Base-by-base conservation (phyloP, 2,329 filamentous ascomycete genomes). In the Colletotrichum sp. region DNA sequence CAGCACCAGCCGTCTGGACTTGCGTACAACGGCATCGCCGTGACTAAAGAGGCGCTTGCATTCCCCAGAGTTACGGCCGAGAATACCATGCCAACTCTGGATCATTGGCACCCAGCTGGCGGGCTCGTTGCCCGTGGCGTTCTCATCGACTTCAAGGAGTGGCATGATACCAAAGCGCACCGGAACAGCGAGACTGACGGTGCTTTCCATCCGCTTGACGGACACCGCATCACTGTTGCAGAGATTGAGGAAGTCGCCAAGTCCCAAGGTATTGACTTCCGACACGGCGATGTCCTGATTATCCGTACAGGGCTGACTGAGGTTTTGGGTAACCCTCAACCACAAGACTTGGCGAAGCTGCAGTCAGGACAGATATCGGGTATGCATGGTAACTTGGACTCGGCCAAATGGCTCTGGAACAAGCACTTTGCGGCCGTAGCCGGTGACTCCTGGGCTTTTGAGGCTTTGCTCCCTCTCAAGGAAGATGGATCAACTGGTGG, bases 351-450 rank as follows among this genome's bases (percentile, higher is more conserved):
- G 12, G 80, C 77, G 7, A 86, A 85, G 75, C 78, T 87, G 68
- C 72, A 57, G 10, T 21, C 52, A 13, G 24, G 24, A 6, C n/a
- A 21, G 52, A 21, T 57, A 15, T 43, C 36, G 9, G 36, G 36
- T 10, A 43, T 43, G 36, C 36, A 43, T 43, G 36, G 36, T 18
- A 8, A 43, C 36, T 43, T 43, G 36, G 8, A 43, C 1, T 43
- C 36, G 8, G 36, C 36, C 8, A 43, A 43, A 43, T 95, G 93
- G 93, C 77, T 94, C 74, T 93, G 94, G 85, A 92, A 95, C 80
- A 90, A 89, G 78, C 92, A 93, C 67, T 94, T 95, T 78, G 87
- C 93, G 0, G 91, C 90, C 1, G 92, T 94, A 2, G 92, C 89
- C 0, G 91, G 92, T 0, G 93, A 95, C 80, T 85, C 88, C 15